Conservation (phyloP, 148 eudicot genomes). For the Nyssa sinensis region DNA sequence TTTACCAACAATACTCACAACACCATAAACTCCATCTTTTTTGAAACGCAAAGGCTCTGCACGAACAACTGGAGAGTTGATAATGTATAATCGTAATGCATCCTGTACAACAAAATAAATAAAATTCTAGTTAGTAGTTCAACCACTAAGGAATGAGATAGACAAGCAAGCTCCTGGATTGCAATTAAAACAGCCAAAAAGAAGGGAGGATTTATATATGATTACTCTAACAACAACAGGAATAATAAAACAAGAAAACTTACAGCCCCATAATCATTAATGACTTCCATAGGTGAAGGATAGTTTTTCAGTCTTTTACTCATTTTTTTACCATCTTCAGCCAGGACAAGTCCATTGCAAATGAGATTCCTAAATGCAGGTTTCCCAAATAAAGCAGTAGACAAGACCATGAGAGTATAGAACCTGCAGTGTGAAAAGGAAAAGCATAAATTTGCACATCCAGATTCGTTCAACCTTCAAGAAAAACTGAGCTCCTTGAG, state of each 20-base stretch:
- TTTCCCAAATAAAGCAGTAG: conserved; percentile 89
- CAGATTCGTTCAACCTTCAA: background rate
- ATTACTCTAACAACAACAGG: background rate
- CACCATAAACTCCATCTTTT: conserved; percentile 91
- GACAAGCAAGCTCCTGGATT: background rate
- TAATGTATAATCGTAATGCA: conserved; percentile 84
- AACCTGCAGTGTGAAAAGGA: conserved; percentile 49
- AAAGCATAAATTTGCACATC: background rate
- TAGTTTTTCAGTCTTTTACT: conserved; percentile 90
- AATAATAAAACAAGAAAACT: conserved; percentile 25
- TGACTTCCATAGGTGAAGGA: conserved; percentile 76
- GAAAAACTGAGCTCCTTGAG: background rate
- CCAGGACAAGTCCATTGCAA: conserved; percentile 98
- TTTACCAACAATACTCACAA: conserved; percentile 40
- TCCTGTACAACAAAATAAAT: conserved; percentile 37
- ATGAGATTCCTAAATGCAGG: conserved; percentile 95
- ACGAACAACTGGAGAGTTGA: conserved; percentile 96
- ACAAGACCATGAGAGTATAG: conserved; percentile 96
- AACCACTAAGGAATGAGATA: background rate
- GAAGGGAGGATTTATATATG: background rate
- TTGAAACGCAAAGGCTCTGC: conserved; percentile 94
- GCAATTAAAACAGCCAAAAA: background rate
- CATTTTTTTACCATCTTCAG: conserved; percentile 99
- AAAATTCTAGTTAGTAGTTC: background rate
- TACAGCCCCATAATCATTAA: conserved; percentile 93